These are phyloP conservation scores for Gynostemma pentaphyllum DNA, from an alignment of 306 rosid species.

Conservation along the genomic window DNA sequence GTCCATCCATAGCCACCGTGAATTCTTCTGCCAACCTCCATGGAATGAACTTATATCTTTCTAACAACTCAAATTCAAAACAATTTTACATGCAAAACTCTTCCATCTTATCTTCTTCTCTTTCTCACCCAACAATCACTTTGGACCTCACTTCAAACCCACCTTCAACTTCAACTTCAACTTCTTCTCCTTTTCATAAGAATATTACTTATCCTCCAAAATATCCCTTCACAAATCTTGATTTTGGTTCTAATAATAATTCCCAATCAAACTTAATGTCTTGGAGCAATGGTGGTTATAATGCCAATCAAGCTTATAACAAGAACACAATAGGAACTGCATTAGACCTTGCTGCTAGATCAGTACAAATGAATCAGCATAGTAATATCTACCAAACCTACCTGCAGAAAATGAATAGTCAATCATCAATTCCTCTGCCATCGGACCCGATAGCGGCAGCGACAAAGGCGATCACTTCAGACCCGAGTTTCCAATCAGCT, in stretches of 20 bases:
- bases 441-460: constrained; percentile 73
- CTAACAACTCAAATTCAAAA: constrained; percentile 40
- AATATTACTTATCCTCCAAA: constrained; percentile 24
- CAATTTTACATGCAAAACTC: constrained; percentile 52
- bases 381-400: constrained; percentile 29
- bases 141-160: constrained; percentile 75
- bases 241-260: constrained; percentile 48
- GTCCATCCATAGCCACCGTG: constrained; percentile 11
- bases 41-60: constrained; percentile 42
- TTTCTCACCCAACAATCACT: constrained; percentile 60
- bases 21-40: constrained; percentile 22
- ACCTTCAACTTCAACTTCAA: constrained; percentile 23
- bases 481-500: constrained; percentile 82
- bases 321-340: constrained; percentile 23
- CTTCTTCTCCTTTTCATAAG: constrained; percentile 29
- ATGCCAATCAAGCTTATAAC: constrained; percentile 10
- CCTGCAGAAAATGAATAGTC: constrained; percentile 29
- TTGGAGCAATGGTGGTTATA: constrained; percentile 45
- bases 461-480: constrained; percentile 68
- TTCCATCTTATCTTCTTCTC: constrained; percentile 38
- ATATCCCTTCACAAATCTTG: constrained; percentile 39
- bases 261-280: constrained; percentile 29
- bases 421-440: constrained; percentile 8
- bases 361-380: constrained; percentile 20
- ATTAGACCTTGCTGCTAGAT: constrained; percentile 29